phyloP scores from a whole-genome alignment of 495 filamentous ascomycete species.

The Penicillium desertorum region DNA sequence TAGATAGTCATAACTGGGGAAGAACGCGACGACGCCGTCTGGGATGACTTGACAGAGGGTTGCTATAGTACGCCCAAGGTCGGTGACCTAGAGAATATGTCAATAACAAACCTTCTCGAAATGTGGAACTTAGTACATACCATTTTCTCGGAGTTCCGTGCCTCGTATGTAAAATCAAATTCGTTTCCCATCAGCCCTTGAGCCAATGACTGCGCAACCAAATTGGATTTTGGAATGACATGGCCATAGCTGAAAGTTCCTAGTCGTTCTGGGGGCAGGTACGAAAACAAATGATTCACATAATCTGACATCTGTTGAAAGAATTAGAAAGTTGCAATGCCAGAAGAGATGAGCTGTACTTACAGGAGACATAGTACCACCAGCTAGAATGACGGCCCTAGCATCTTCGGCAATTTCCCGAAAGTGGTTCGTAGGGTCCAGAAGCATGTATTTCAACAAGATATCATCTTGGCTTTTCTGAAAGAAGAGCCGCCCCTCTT shows the following conservation, averaged over 20 bases:
- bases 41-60: conserved; percentile 72
- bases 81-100: conserved; percentile 57
- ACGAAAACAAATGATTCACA: conserved; percentile 77
- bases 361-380: conserved; percentile 95
- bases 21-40: conserved; percentile 94
- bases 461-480: conserved; percentile 57
- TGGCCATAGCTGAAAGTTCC: conserved; percentile 89
- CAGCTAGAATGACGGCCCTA: conserved; percentile 84
- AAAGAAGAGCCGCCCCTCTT: conserved; percentile 85
- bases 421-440: conserved; percentile 94
- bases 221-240: conserved; percentile 80
- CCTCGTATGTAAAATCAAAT: conserved; percentile 86
- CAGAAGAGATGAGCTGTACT: background rate
- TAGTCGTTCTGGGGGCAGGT: conserved; percentile 61
- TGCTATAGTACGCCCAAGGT: conserved; percentile 71
- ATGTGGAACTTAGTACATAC: conserved; percentile 31
- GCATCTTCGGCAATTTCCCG: conserved; percentile 83
- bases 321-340: conserved; percentile 5
- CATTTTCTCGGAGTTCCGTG: conserved; percentile 59
- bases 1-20: conserved; percentile 90
- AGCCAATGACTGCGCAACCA: conserved; percentile 67
- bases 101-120: background rate
- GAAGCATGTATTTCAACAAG: conserved; percentile 78
- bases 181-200: conserved; percentile 55
- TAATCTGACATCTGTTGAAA: conserved; percentile 74